Evolutionary conservation across 2,329 filamentous ascomycete genomes (phyloP), one percentile per base, ranked within the genome.

Genomic region (Neofusicoccum cordaticola): DNA sequence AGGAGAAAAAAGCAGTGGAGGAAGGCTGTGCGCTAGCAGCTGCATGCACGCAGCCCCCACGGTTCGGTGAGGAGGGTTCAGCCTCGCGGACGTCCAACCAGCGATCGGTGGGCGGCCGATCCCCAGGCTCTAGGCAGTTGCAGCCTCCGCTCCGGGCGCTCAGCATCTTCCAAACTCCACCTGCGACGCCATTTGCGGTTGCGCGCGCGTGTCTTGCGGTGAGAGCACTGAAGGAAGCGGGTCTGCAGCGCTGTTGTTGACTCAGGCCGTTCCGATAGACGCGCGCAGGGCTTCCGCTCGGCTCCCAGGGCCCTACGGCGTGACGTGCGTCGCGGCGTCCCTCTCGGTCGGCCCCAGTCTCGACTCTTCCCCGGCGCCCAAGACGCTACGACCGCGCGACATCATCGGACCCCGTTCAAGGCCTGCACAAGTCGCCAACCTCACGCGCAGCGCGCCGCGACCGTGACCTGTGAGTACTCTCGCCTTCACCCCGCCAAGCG

Each of bases 1-100:
- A 45, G 56, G 19, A 35, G 31, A 35, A 45, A 19, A 37, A 13
- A 58, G 37, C 52, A 57, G 42, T 12, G 5, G 2, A 35, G 5
- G 22, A 8, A n/a, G 35, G 53, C 39, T 35, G 41, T 47, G 56
- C 42, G 56, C 56, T 60, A 60, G 31, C n/a, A n/a, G 56, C 42
- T 60, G 56, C 41, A 60, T 60, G 56, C 56, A 60, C 42, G 56
- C 56, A 35, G 56, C 41, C 56, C 56, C 56, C 53, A 58, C 53
- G 53, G 39, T 15, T 19, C 12, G 35, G 12, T 39, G 52, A 45
- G 39, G 39, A 45, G 39, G 39, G 22, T 60, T 60, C 42, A 60
- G 41, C 41, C 56, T 48, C 27, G 41, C 13, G 3, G n/a, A 37
- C 17, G 56, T 45, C 56, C 56, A 60, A 45, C 44, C 56, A 60